phyloP scores from a whole-genome alignment of 2,329 filamentous ascomycete genomes.

The Fusarium newnesense region DNA sequence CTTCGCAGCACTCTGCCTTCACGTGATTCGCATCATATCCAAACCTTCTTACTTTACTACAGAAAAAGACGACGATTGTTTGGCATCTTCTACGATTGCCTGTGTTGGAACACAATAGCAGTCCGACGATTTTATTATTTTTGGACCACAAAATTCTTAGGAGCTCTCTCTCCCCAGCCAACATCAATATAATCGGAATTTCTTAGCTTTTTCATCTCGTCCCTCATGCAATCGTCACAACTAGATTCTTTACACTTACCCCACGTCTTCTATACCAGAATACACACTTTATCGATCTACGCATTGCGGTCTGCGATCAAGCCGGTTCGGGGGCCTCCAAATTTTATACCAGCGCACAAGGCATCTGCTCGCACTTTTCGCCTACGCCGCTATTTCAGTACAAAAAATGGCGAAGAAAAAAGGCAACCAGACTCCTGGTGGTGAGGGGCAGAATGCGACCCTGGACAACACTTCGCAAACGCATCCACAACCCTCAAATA shows the following conservation, averaged over 20 bases:
- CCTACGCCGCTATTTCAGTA: slow-evolving; percentile 2
- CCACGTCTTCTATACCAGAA: slow-evolving; percentile 29
- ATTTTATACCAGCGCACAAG: background rate
- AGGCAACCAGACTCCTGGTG: slow-evolving; percentile 58
- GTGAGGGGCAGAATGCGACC: slow-evolving; percentile 28
- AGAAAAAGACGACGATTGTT: slow-evolving; percentile 3
- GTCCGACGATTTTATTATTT: background rate
- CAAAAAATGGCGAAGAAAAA: slow-evolving; percentile 59
- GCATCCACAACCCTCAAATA: slow-evolving; percentile 16
- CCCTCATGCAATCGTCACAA: slow-evolving; percentile 23
- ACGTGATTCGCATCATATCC: slow-evolving; percentile 30
- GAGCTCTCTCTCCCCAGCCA: background rate
- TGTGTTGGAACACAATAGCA: slow-evolving; percentile 18
- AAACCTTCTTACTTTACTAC: background rate
- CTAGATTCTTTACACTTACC: slow-evolving; percentile 23
- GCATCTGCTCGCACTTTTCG: background rate
- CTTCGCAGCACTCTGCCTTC: slow-evolving; percentile 1
- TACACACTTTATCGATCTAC: slow-evolving; percentile 19
- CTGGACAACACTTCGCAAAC: slow-evolving; percentile 10
- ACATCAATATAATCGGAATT: background rate
- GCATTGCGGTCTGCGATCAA: slow-evolving; percentile 8
- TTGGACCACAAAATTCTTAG: background rate
- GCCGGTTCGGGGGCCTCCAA: background rate
- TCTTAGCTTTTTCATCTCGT: background rate
- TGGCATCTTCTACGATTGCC: background rate